Conservation (phyloP, 2,329 filamentous ascomycete genomes). For the Paecilomyces sp. region DNA sequence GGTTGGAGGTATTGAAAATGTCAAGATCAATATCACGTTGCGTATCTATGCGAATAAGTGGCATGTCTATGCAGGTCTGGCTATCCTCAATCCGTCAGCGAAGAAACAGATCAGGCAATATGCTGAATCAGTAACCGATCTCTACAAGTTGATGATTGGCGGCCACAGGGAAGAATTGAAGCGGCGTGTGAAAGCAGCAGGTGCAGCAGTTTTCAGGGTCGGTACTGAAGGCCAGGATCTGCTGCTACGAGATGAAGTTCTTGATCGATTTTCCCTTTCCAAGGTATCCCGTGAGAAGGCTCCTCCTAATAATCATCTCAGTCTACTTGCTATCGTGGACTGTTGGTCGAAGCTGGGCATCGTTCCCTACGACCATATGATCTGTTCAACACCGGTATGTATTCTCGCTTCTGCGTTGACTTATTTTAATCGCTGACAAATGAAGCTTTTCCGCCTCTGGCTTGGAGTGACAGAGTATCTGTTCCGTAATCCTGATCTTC, state of each 20-base stretch:
- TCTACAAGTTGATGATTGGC: conserved; percentile 95
- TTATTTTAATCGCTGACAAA: background rate
- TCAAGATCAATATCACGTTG: conserved; percentile 96
- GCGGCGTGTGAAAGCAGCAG: conserved; percentile 69
- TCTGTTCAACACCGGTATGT: conserved; percentile 83
- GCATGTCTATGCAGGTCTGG: conserved; percentile 97
- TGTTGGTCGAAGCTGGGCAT: conserved; percentile 94
- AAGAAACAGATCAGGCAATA: conserved; percentile 92
- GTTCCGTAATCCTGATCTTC: conserved; percentile 72
- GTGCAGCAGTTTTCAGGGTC: conserved; percentile 59
- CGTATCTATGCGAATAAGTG: conserved; percentile 98
- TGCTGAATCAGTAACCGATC: conserved; percentile 80
- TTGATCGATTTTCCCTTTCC: conserved; percentile 83
- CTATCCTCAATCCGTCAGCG: conserved; percentile 91
- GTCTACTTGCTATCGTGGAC: conserved; percentile 91
- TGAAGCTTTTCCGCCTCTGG: conserved; percentile 81
- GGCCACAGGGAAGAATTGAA: conserved; percentile 71
- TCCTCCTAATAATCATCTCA: conserved; percentile 83
- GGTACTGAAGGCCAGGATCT: conserved; percentile 53
- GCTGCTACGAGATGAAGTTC: conserved; percentile 68
- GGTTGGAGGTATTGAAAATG: conserved; percentile 94
- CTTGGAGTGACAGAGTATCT: conserved; percentile 95
- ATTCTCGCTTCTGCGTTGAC: background rate
- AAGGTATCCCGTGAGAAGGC: conserved; percentile 59
- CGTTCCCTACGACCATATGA: conserved; percentile 98